These are phyloP conservation scores for Fusarium fracticaudum DNA, from an alignment of 2,329 filamentous ascomycete species.

Conservation along the genomic window DNA sequence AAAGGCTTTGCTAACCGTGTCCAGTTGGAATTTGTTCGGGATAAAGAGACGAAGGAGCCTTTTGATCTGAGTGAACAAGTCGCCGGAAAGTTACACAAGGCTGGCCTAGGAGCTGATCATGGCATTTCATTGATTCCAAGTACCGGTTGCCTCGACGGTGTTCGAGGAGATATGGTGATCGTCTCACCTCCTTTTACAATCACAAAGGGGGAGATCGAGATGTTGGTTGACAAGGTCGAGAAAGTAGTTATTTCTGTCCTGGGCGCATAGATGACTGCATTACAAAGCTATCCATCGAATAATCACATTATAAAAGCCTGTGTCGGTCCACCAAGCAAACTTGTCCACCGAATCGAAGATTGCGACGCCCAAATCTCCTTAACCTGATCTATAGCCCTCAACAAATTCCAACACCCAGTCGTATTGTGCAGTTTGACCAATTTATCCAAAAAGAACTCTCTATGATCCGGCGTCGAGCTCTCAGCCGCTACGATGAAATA, in stretches of 20 bases:
- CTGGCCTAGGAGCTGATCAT: neutral
- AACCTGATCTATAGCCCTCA: conserved; percentile 37
- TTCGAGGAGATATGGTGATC: conserved; percentile 25
- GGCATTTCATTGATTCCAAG: conserved; percentile 16
- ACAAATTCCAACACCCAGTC: conserved; percentile 34
- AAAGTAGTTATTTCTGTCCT: conserved; percentile 8
- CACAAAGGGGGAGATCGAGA: conserved; percentile 7
- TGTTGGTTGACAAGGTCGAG: conserved; percentile 10
- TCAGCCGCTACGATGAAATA: conserved; percentile 38
- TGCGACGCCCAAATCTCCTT: conserved; percentile 38
- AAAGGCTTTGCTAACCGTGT: neutral
- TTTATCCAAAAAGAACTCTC: conserved; percentile 35
- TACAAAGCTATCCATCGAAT: too few species aligned
- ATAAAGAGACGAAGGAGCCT: conserved; percentile 8
- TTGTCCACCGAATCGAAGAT: conserved; percentile 36
- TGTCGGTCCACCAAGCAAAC: conserved; percentile 33
- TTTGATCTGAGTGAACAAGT: conserved; percentile 1
- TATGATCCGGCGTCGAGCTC: conserved; percentile 29
- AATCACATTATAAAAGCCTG: conserved; percentile 39
- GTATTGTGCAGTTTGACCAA: conserved; percentile 23
- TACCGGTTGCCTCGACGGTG: conserved; percentile 11
- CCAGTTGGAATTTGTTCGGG: conserved; percentile 26
- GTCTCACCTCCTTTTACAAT: conserved; percentile 25
- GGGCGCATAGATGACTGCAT: neutral
- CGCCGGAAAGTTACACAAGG: conserved; percentile 22